Evolutionary conservation across 2,329 filamentous ascomycete species (phyloP).

Genomic region (Ceratocystis ficicola): DNA sequence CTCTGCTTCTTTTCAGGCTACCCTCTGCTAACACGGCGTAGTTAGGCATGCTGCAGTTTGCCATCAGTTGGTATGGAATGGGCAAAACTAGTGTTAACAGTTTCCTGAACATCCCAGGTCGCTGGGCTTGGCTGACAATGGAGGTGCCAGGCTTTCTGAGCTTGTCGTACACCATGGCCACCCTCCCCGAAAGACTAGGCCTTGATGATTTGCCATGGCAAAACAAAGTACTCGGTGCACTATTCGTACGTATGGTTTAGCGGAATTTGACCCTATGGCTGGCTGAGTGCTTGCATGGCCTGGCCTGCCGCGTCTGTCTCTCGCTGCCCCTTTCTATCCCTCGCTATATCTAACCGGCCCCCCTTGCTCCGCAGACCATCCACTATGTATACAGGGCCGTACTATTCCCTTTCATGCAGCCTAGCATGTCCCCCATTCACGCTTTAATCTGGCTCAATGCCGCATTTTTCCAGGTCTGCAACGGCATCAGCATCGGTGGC

Average conservation of each 20-base stretch:
- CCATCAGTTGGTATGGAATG: conserved; percentile 71
- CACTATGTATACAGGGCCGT: conserved; percentile 90
- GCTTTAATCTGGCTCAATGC: conserved; percentile 52
- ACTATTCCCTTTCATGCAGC: conserved; percentile 68
- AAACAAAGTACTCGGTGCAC: conserved; percentile 60
- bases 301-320: background rate
- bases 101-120: conserved; percentile 74
- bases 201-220: conserved; percentile 56
- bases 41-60: conserved; percentile 64
- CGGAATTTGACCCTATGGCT: background rate
- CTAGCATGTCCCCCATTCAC: conserved; percentile 87
- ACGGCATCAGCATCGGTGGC: conserved; percentile 63
- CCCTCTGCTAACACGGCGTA: conserved; percentile 30
- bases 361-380: conserved; percentile 40
- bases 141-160: conserved; percentile 67
- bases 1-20: conserved; percentile 15
- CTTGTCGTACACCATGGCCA: conserved; percentile 65
- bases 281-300: no score
- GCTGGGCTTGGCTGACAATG: conserved; percentile 79
- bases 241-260: conserved; percentile 40
- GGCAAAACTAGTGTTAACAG: conserved; percentile 77
- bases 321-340: background rate
- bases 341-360: background rate
- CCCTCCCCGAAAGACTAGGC: conserved; percentile 47
- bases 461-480: conserved; percentile 63